Percentiles rank a stretch among this genome's conserved stretches.
phyloP scores from a whole-genome alignment of 2,329 filamentous ascomycete species.

The Colletotrichum chrysophilum region DNA sequence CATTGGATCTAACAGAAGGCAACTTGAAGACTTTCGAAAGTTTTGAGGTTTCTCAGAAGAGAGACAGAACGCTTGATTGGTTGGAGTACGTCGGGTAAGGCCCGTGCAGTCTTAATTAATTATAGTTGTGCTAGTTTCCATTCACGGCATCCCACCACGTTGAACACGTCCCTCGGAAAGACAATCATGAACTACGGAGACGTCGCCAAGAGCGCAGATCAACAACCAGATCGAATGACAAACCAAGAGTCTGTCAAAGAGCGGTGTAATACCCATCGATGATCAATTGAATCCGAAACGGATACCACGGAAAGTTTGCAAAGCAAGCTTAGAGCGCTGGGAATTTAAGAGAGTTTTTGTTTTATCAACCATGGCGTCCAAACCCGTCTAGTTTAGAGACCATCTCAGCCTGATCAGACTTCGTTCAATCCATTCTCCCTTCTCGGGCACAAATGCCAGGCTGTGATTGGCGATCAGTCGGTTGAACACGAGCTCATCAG shows the following conservation, averaged over 20 bases:
- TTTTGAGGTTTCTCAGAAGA: neutral
- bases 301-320: neutral
- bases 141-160: neutral
- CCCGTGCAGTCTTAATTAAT: neutral
- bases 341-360: neutral
- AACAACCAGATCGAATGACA: neutral
- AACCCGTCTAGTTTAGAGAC: accelerated
- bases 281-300: neutral
- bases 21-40: neutral
- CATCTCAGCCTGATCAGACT: neutral
- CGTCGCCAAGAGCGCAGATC: neutral
- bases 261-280: neutral
- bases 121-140: neutral
- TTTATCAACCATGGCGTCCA: neutral
- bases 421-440: neutral
- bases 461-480: neutral
- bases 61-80: neutral
- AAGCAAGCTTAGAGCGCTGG: neutral
- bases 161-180: neutral
- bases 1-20: neutral
- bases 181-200: neutral
- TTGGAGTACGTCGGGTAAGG: neutral
- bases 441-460: neutral
- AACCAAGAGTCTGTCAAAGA: neutral
- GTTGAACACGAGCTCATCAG: neutral